Percentiles rank a stretch among this genome's conserved stretches.
phyloP scores from a whole-genome alignment of 2,329 filamentous ascomycete genomes.

The Emericellopsis cladophorae region DNA sequence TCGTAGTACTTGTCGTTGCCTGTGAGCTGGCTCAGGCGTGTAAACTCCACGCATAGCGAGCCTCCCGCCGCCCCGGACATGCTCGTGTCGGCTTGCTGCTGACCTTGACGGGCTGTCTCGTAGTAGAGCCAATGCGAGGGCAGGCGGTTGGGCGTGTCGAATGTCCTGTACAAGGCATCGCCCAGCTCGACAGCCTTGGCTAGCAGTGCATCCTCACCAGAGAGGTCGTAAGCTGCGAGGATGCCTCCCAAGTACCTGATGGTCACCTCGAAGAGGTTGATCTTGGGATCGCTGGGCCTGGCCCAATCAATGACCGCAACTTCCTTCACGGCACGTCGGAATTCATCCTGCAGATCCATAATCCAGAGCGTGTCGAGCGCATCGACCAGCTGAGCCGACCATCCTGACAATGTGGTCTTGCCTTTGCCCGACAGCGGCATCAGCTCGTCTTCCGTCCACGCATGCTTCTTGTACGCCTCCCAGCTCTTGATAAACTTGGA shows the following conservation, averaged over 20 bases:
- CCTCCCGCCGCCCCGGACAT: slow-evolving; percentile 38
- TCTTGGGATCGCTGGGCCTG: slow-evolving; percentile 26
- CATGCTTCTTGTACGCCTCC: slow-evolving; percentile 38
- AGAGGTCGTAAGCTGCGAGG: slow-evolving; percentile 38
- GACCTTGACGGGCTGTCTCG: slow-evolving; percentile 21
- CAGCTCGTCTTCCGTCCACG: slow-evolving; percentile 45
- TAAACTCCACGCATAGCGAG: slow-evolving; percentile 63
- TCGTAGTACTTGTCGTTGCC: slow-evolving; percentile 64
- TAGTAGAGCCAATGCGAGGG: slow-evolving; percentile 34
- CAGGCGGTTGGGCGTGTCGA: slow-evolving; percentile 41
- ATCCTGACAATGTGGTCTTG: slow-evolving; percentile 36
- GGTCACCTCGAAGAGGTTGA: slow-evolving; percentile 52
- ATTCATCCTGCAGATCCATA: slow-evolving; percentile 44
- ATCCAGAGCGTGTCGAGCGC: slow-evolving; percentile 47
- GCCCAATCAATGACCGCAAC: slow-evolving; percentile 43
- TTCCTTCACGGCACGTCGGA: slow-evolving; percentile 32
- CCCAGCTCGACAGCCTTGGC: slow-evolving; percentile 39
- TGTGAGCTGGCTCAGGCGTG: slow-evolving; percentile 60
- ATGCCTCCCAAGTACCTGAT: slow-evolving; percentile 42
- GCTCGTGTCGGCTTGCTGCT: slow-evolving; percentile 18
- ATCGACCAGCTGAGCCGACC: slow-evolving; percentile 47
- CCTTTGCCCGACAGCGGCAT: slow-evolving; percentile 32
- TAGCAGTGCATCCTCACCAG: slow-evolving; percentile 29
- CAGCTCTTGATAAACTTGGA: slow-evolving; percentile 30
- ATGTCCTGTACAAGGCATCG: slow-evolving; percentile 38